phyloP scores from a whole-genome alignment of 2,329 filamentous ascomycete genomes.

The Massarina eburnea region DNA sequence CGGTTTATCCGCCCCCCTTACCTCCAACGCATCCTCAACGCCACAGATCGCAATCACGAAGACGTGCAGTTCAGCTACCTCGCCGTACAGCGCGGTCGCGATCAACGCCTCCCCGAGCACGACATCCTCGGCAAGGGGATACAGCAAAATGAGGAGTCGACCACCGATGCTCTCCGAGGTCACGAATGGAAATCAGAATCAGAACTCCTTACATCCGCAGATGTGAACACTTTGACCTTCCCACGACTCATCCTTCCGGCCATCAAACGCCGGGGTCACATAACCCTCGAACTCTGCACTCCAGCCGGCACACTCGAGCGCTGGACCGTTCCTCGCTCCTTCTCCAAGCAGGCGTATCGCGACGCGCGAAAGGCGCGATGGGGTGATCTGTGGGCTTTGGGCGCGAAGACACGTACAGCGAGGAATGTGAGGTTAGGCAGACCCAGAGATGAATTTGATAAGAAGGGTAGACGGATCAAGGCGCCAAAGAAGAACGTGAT shows the following conservation, averaged over 20 bases:
- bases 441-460: conserved; percentile 44
- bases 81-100: conserved; percentile 75
- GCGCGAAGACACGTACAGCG: conserved; percentile 78
- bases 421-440: conserved; percentile 63
- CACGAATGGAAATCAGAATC: conserved; percentile 53
- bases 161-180: conserved; percentile 70
- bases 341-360: conserved; percentile 79
- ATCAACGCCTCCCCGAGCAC: conserved; percentile 50
- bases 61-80: conserved; percentile 91
- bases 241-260: conserved; percentile 79
- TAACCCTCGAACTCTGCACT: conserved; percentile 89
- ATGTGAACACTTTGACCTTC: conserved; percentile 61
- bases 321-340: conserved; percentile 87
- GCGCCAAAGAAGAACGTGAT: conserved; percentile 32
- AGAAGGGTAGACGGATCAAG: conserved; percentile 41
- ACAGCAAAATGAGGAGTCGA: conserved; percentile 58
- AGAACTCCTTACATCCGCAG: conserved; percentile 39
- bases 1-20: conserved; percentile 83
- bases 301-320: conserved; percentile 82
- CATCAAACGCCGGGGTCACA: conserved; percentile 84
- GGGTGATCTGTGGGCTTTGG: conserved; percentile 95
- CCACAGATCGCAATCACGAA: conserved; percentile 75
- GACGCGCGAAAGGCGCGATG: conserved; percentile 88
- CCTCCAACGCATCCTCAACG: conserved; percentile 73
- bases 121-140: conserved; percentile 36